Percentiles rank a stretch among this genome's conserved stretches.
phyloP scores from a whole-genome alignment of 129 eudicot species.

The Escallonia herrerae region DNA sequence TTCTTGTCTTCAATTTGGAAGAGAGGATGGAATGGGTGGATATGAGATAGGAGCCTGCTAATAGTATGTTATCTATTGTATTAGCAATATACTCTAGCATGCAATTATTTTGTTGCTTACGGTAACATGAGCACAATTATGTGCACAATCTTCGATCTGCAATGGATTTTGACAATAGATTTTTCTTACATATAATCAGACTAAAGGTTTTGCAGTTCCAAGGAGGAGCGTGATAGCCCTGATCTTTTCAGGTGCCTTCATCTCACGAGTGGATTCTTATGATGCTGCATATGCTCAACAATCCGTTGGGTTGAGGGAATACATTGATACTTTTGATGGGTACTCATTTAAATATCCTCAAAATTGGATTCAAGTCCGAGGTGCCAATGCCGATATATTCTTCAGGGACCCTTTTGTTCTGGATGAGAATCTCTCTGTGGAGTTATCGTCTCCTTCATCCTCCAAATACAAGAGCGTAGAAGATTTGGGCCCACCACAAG shows the following conservation, averaged over 20 bases:
- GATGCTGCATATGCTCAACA: conserved; percentile 44
- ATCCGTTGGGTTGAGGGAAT: conserved; percentile 63
- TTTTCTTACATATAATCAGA: conserved; percentile 77
- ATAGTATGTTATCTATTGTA: not conserved
- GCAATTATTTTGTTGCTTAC: no score
- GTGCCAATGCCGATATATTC: conserved; percentile 95
- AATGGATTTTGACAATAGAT: conserved; percentile 17
- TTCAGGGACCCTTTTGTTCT: conserved; percentile 93
- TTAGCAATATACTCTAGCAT: no score
- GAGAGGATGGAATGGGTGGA: no score
- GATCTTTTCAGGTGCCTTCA: conserved; percentile 47
- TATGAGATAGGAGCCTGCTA: not conserved
- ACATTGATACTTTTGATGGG: conserved; percentile 86
- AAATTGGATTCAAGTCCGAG: conserved; percentile 96
- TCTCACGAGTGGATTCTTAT: conserved; percentile 27
- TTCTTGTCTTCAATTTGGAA: no score
- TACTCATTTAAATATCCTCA: conserved; percentile 72
- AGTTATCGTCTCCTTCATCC: conserved; percentile 92
- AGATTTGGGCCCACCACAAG: conserved; percentile 92
- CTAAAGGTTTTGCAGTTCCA: conserved; percentile 86
- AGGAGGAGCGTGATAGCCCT: conserved; percentile 54
- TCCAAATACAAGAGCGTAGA: conserved; percentile 64
- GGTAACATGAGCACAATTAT: no score
- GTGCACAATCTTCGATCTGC: not conserved
- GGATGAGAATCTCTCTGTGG: conserved; percentile 75